phyloP scores from a whole-genome alignment of 83 land plant genomes.

The Isoetes engelmannii region DNA sequence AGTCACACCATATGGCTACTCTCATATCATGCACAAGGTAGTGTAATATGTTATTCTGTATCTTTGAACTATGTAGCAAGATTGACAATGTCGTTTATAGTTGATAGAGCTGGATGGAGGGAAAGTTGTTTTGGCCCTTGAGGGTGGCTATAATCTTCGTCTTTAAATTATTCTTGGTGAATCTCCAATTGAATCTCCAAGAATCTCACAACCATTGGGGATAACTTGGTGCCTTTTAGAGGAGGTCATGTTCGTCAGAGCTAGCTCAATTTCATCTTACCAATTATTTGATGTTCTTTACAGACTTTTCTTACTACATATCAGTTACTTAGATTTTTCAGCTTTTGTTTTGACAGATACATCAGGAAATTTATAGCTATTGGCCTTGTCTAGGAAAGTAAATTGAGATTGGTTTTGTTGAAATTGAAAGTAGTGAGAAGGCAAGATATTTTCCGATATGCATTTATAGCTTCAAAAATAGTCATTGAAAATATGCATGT shows the following conservation, averaged over 20 bases:
- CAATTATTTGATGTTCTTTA: neutral
- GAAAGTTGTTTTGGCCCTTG: slow-evolving; percentile 62
- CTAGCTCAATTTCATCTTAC: neutral
- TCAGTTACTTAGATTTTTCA: neutral
- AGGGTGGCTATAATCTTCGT: slow-evolving; percentile 78
- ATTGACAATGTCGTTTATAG: slow-evolving; percentile 25
- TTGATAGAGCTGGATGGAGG: slow-evolving; percentile 61
- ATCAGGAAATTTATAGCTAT: slow-evolving; percentile 1
- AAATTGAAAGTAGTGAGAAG: neutral
- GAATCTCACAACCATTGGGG: slow-evolving; percentile 45
- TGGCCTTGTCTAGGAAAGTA: slow-evolving; percentile 14
- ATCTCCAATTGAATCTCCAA: slow-evolving; percentile 24
- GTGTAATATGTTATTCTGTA: neutral
- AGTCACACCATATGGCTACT: slow-evolving; percentile 63
- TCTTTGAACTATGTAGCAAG: neutral
- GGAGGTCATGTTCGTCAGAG: neutral
- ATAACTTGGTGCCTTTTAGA: slow-evolving; percentile 33
- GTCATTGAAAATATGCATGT: neutral
- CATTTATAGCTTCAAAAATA: neutral
- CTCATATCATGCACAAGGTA: slow-evolving; percentile 57
- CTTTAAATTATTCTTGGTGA: slow-evolving; percentile 46
- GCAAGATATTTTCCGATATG: neutral
- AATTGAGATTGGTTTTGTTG: neutral
- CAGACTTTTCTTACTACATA: neutral
- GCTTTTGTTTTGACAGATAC: slow-evolving; percentile 6